Evolutionary conservation across 805 yeast genomes (phyloP).

Genomic region (Yamadazyma sp.): DNA sequence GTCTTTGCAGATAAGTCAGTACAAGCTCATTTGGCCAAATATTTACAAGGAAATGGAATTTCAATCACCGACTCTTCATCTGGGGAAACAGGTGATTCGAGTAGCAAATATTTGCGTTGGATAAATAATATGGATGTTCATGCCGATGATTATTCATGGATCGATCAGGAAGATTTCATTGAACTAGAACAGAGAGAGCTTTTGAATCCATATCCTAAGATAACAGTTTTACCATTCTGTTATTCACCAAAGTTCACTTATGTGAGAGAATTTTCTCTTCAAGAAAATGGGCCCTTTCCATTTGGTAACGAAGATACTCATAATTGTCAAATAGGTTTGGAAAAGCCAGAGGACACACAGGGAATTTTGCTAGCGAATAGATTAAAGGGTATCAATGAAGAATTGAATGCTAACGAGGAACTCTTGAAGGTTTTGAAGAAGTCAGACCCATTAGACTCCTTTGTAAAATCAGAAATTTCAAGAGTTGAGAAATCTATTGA

Average conservation of each 20-base stretch:
- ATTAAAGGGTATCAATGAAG: slow-evolving; percentile 15
- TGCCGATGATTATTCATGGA: slow-evolving; percentile 51
- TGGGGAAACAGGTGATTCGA: slow-evolving; percentile 8
- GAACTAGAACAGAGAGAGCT: slow-evolving; percentile 58
- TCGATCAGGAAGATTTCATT: slow-evolving; percentile 69
- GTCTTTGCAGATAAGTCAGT: slow-evolving; percentile 54
- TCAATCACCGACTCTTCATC: slow-evolving; percentile 10
- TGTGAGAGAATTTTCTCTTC: slow-evolving; percentile 49
- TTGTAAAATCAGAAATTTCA: slow-evolving; percentile 6
- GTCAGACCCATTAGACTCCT: slow-evolving; percentile 5
- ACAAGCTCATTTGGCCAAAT: slow-evolving; percentile 16
- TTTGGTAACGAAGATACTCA: slow-evolving; percentile 66
- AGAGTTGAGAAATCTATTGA: slow-evolving; percentile 9
- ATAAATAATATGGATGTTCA: slow-evolving; percentile 20
- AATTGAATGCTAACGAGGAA: slow-evolving; percentile 27
- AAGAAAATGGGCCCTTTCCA: slow-evolving; percentile 47
- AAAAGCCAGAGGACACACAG: slow-evolving; percentile 57
- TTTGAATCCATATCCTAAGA: slow-evolving; percentile 38
- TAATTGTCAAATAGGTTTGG: slow-evolving; percentile 54
- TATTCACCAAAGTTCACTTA: slow-evolving; percentile 60
- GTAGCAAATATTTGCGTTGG: slow-evolving; percentile 19
- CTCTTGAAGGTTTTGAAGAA: slow-evolving; percentile 18
- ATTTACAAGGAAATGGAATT: slow-evolving; percentile 5
- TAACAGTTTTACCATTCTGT: slow-evolving; percentile 46
- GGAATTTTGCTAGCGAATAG: slow-evolving; percentile 34